Evolutionary conservation across 2,329 filamentous ascomycete genomes (phyloP).

Genomic region (Fusarium tjaetaba): DNA sequence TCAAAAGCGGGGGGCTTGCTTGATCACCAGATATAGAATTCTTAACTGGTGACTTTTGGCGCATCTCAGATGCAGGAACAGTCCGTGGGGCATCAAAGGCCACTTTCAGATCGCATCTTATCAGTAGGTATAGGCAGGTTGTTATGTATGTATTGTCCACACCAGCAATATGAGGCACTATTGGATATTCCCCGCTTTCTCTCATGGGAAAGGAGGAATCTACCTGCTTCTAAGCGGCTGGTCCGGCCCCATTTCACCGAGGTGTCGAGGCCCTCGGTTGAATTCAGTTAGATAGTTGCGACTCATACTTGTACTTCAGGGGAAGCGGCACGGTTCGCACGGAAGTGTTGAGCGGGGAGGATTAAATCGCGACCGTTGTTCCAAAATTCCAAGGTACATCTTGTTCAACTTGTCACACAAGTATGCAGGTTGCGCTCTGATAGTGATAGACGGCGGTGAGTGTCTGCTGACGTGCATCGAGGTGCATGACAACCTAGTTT

Average conservation of each 20-base stretch:
- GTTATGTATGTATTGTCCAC: background rate
- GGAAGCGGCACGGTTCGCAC: constrained; percentile 23
- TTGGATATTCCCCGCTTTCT: constrained; percentile 5
- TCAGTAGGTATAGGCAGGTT: background rate
- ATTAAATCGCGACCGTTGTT: background rate
- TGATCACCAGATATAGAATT: constrained; percentile 31
- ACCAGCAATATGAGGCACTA: background rate
- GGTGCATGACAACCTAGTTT: constrained; percentile 16
- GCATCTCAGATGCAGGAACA: constrained; percentile 36
- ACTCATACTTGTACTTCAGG: constrained; percentile 16
- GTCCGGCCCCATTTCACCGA: constrained; percentile 5
- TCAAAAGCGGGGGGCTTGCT: constrained; percentile 14
- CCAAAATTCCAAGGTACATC: background rate
- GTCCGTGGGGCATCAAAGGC: constrained; percentile 8
- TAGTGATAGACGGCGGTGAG: constrained; percentile 30
- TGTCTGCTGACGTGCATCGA: constrained; percentile 32
- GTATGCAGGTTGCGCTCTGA: constrained; percentile 11
- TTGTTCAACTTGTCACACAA: constrained; percentile 10
- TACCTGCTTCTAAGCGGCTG: background rate
- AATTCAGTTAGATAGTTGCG: background rate
- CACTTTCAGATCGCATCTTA: constrained; percentile 18
- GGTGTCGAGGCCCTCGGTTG: constrained; percentile 1
- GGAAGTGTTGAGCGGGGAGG: constrained; percentile 1
- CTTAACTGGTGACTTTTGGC: constrained; percentile 24
- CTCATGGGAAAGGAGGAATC: background rate